These are phyloP conservation scores for Citrus trifoliata DNA, from an alignment of 345 rosid species.

Conservation along the genomic window DNA sequence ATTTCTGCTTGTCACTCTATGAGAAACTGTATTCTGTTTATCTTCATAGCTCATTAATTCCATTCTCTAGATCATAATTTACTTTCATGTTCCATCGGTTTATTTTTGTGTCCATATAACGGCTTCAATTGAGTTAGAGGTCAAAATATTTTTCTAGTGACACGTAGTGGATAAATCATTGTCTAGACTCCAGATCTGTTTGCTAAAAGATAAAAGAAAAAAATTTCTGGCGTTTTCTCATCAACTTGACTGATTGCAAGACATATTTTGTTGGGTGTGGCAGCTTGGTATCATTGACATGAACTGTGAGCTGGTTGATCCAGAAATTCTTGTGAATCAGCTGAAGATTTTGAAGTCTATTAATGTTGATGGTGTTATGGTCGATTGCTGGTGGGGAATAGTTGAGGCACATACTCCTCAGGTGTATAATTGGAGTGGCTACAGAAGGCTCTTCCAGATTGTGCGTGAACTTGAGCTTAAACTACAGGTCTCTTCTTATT, in stretches of 20 bases:
- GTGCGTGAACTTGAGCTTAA: conserved; percentile 74
- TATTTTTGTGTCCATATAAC: not conserved
- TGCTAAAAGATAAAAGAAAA: not conserved
- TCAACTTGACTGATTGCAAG: not conserved
- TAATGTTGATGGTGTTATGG: conserved; percentile 85
- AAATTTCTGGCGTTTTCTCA: not conserved
- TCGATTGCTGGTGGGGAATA: conserved; percentile 99
- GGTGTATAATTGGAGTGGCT: conserved; percentile 80
- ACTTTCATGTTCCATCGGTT: not conserved
- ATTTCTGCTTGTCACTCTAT: not conserved
- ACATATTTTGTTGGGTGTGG: conserved; percentile 13
- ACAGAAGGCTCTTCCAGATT: conserved; percentile 77
- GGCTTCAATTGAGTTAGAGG: not conserved
- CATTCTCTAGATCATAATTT: not conserved
- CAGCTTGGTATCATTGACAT: conserved; percentile 75
- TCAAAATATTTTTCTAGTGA: not conserved
- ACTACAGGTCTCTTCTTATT: conserved; percentile 47
- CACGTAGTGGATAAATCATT: not conserved
- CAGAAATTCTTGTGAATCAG: conserved; percentile 58
- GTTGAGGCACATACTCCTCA: conserved; percentile 79
- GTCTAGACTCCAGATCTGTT: not conserved
- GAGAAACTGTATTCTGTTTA: not conserved
- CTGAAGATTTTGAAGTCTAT: conserved; percentile 62
- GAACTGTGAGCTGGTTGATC: conserved; percentile 71
- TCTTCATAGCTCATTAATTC: not conserved